Base-by-base conservation (phyloP, 2,329 filamentous ascomycete species). In the Aspergillus brasiliensis region DNA sequence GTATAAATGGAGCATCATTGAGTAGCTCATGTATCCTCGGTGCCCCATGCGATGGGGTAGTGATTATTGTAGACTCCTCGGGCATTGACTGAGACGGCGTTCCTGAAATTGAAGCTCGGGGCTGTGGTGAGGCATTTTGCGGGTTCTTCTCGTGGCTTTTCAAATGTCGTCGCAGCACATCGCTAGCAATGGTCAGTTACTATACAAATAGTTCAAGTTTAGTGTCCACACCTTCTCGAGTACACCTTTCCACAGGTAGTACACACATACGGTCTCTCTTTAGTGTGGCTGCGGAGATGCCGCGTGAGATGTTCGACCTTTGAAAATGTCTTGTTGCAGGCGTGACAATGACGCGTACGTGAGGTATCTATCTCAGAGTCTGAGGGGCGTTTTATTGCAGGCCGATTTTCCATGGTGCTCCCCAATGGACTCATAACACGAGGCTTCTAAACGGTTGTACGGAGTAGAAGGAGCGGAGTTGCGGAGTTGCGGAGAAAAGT, bases 251-350 rank as follows among this genome's bases (percentile, higher is more conserved):
- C 65, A 48, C 64, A 67, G 17, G 58, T 44, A 5, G 61, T 54
- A 34, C 65, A 67, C 17, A 25, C 46, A 34, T 63, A 97, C 0
- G 92, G 93, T 79, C 96, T 97, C 82, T 97, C 92, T 70, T 92
- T 85, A 1, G 93, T 97, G 73, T 97, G 92, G 73, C 91, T 95
- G 66, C 93, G 83, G 91, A 97, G 93, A 71, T 97, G 93, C 10
- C 65, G 56, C 8, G 63, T 67, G 10, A 67, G 61, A 55, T 67
- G 64, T 38, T 67, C 64, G 17, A 60, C 59, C 19, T 67, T 67
- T 38, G 65, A 65, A 19, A 67, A 67, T 1, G 51, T 60, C 56
- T 65, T 66, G 42, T 67, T 60, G 19, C 58, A 57, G 44, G 40
- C 40, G 23, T 13, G 57, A 23, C 57, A 59, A 25, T 42, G 52